These are phyloP conservation scores for Russula foetens DNA, from an alignment of 768 basidiomycete genomes.

Conservation along the genomic window DNA sequence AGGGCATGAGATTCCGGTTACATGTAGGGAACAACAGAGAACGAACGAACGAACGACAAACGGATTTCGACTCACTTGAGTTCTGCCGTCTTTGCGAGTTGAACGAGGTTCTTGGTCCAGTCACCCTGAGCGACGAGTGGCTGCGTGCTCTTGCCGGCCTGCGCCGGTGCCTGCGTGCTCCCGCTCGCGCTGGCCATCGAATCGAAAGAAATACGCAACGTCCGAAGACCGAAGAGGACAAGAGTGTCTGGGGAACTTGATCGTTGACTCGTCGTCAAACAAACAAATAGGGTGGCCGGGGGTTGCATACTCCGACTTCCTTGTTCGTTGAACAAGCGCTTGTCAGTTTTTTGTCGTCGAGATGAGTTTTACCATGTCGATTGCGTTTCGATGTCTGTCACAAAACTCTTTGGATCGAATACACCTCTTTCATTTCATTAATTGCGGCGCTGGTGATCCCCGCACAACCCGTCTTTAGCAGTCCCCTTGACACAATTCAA, in stretches of 20 bases:
- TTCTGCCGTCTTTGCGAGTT: constrained; percentile 81
- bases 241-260: constrained; percentile 12
- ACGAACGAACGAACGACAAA: no score
- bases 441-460: no score
- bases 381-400: no score
- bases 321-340: no score
- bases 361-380: no score
- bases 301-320: neutral
- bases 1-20: no score
- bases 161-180: constrained; percentile 14
- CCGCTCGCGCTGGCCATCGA: constrained; percentile 17
- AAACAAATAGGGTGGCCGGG: constrained; percentile 3
- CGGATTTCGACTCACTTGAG: constrained; percentile 71
- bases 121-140: constrained; percentile 66
- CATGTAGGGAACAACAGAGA: no score
- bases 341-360: no score
- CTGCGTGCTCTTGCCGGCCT: constrained; percentile 11
- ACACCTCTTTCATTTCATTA: no score
- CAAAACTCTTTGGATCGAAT: no score
- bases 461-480: no score
- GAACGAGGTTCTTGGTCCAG: constrained; percentile 82
- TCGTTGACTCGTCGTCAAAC: neutral
- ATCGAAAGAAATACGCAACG: neutral
- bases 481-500: neutral
- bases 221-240: neutral